Conservation (phyloP, 1,284 basidiomycete species). For the Melampsora americana region DNA sequence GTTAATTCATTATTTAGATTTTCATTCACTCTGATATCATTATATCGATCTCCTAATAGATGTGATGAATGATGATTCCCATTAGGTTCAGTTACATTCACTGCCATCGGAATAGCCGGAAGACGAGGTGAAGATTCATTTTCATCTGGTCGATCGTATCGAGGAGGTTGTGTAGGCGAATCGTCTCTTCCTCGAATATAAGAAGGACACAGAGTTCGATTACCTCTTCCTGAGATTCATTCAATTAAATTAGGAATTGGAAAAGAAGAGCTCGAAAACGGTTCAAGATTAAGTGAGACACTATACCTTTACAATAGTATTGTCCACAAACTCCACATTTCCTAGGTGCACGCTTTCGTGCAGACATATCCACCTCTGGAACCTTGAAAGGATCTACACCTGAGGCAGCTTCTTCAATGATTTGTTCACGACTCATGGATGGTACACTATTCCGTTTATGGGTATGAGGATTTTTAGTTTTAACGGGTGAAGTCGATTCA, state of each 20-base stretch:
- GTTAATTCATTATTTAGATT: too few relatives aligned
- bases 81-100: too few relatives aligned
- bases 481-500: neutral
- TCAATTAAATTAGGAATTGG: too few relatives aligned
- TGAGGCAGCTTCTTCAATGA: neutral
- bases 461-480: conserved; percentile 2
- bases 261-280: too few relatives aligned
- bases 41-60: too few relatives aligned
- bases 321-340: conserved; percentile 7
- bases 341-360: neutral
- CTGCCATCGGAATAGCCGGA: too few relatives aligned
- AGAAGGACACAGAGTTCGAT: neutral
- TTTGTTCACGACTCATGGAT: neutral
- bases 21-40: too few relatives aligned
- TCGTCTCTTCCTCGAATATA: conserved; percentile 11
- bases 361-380: conserved; percentile 4
- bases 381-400: conserved; percentile 1
- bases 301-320: conserved; percentile 2
- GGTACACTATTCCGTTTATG: conserved; percentile 7
- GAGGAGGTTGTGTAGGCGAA: neutral
- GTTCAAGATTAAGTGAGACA: neutral
- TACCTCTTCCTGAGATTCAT: neutral
- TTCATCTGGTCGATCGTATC: too few relatives aligned
- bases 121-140: too few relatives aligned
- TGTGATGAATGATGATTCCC: too few relatives aligned